These are phyloP conservation scores for Avena insularis DNA, from an alignment of 176 grass and related monocot species.

Conservation along the genomic window DNA sequence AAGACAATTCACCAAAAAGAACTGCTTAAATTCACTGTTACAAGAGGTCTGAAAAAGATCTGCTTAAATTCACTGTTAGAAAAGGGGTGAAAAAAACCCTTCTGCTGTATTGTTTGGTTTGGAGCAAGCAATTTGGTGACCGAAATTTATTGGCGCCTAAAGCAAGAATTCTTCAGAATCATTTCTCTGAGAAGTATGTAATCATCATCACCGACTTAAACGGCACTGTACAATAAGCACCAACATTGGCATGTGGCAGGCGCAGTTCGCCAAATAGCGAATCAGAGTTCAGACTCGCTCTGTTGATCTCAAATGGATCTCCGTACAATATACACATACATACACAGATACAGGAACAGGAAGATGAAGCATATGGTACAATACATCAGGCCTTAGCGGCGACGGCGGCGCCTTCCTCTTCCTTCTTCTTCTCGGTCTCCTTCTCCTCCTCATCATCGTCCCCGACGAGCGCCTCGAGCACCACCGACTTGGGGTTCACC, in stretches of 20 bases:
- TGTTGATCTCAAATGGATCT: not conserved
- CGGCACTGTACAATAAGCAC: not conserved
- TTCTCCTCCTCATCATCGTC: not conserved
- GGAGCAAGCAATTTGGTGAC: too few relatives aligned
- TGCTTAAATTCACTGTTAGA: too few relatives aligned
- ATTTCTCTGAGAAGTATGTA: too few relatives aligned
- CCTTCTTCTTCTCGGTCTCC: slow-evolving; percentile 33
- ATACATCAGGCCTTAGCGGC: not conserved
- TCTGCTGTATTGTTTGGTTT: too few relatives aligned
- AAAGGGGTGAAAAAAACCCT: too few relatives aligned
- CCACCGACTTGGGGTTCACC: slow-evolving; percentile 62
- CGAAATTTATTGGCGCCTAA: too few relatives aligned
- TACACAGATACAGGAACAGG: not conserved
- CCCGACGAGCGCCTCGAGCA: slow-evolving; percentile 45
- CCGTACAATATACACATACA: not conserved
- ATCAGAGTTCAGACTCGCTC: not conserved
- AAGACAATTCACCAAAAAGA: too few relatives aligned
- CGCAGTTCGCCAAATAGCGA: not conserved
- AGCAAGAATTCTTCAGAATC: too few relatives aligned
- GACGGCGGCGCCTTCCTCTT: not conserved
- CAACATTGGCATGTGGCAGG: not conserved
- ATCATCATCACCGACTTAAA: not conserved
- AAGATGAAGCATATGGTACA: not conserved
- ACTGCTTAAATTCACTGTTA: too few relatives aligned
- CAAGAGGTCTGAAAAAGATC: too few relatives aligned